These are phyloP conservation scores for Nicotiana sylvestris DNA, from an alignment of 257 asterid genomes.

Conservation along the genomic window DNA sequence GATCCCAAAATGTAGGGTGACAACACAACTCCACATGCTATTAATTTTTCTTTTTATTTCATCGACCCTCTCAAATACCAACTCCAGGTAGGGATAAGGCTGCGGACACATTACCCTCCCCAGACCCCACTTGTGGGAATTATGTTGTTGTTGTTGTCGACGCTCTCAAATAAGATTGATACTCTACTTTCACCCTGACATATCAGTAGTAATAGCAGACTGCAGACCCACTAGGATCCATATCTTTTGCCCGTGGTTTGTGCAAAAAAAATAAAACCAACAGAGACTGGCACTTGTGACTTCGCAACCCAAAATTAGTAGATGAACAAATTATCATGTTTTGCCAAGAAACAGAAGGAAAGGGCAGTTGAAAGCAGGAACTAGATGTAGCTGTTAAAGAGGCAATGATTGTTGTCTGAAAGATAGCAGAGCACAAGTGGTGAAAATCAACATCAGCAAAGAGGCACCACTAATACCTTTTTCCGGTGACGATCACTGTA, in stretches of 20 bases:
- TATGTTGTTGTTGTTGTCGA: too few species aligned
- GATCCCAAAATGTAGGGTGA: neutral
- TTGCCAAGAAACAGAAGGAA: neutral
- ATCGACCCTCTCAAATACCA: neutral
- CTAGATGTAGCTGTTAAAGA: neutral
- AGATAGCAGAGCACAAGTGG: conserved; percentile 7
- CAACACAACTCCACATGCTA: neutral
- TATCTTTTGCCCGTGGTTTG: neutral
- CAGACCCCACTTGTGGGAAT: too few species aligned
- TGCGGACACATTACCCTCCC: too few species aligned
- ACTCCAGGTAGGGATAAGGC: too few species aligned
- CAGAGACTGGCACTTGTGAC: neutral
- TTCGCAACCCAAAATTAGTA: neutral
- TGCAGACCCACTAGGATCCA: neutral
- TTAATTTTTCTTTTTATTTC: neutral
- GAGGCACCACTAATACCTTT: conserved; percentile 53
- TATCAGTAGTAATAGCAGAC: neutral
- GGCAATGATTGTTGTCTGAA: neutral
- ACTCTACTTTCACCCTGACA: neutral
- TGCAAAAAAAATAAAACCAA: neutral
- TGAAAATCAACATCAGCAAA: neutral
- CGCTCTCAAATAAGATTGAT: too few species aligned
- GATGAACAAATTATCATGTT: neutral
- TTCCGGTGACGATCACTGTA: conserved; percentile 85
- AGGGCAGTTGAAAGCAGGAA: conserved; percentile 1